Evolutionary conservation across 2,329 filamentous ascomycete genomes (phyloP).

Genomic region (Epichloe hybrida): DNA sequence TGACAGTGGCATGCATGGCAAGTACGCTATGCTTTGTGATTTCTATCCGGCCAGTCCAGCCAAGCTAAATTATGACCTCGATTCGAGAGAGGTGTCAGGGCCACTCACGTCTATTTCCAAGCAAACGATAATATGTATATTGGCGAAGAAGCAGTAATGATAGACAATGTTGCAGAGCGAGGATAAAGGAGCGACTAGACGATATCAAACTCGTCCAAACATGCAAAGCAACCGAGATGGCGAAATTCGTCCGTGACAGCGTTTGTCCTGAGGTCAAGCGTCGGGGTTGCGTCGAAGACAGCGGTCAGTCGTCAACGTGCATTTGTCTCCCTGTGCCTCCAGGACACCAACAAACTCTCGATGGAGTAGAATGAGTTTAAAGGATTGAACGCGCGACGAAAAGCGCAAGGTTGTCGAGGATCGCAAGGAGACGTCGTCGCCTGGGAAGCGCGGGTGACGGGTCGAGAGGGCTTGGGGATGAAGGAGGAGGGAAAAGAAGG

Average conservation of each 20-base stretch:
- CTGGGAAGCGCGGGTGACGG: slow-evolving; percentile 16
- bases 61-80: background rate
- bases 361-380: slow-evolving; percentile 1
- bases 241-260: slow-evolving; percentile 13
- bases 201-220: slow-evolving; percentile 18
- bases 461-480: slow-evolving; percentile 16
- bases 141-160: slow-evolving; percentile 2
- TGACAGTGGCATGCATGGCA: background rate
- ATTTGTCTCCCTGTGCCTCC: slow-evolving; percentile 19
- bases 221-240: slow-evolving; percentile 15
- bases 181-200: slow-evolving; percentile 34
- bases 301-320: slow-evolving; percentile 17
- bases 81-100: background rate
- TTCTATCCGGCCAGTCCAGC: background rate
- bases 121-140: slow-evolving; percentile 6
- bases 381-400: slow-evolving; percentile 8
- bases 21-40: background rate
- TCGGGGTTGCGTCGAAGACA: slow-evolving; percentile 10
- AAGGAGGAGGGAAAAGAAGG: slow-evolving; percentile 12
- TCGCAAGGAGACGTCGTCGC: slow-evolving; percentile 19
- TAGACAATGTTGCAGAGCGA: background rate
- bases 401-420: slow-evolving; percentile 17
- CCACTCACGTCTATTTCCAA: slow-evolving; percentile 10
- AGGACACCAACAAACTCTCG: slow-evolving; percentile 13
- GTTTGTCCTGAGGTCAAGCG: slow-evolving; percentile 7